Base-by-base conservation (phyloP, 805 yeast species). In the Saccharomycopsis fermentans region DNA sequence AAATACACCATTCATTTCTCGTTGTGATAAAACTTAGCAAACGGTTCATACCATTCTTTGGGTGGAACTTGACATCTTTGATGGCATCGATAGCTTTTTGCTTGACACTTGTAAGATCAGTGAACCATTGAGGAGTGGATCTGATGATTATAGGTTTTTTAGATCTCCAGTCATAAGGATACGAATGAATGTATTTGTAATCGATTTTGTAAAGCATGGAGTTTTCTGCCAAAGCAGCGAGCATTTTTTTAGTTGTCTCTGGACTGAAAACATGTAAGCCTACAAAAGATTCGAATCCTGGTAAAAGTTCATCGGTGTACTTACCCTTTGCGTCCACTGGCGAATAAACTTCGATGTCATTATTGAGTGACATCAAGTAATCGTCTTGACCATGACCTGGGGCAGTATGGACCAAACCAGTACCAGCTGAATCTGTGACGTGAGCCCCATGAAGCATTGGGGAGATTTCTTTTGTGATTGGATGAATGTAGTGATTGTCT, bases 381-480 rank as follows among this genome's bases (percentile, higher is more conserved):
- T 94, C 99, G 64, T 94, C 99, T 65, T 83, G 81, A 66, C 99
- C 99, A 69, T 94, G 99, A 0, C 97, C 98, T 1, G 99, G 98
- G 0, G 99, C 98, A 21, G 90, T 87, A 68, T 94, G 99, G 0
- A 94, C 99, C 14, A 94, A 73, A 1, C 99, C 99, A 0, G 99
- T 89, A 70, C 99, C 99, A 0, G 94, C 82, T 0, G 78, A 64
- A 59, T 80, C 80, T 0, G 89, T 82, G 12, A 95, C 98, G 70
- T 91, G 96, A 57, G 78, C 81, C 4, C 94, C 97, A 59, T 81
- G 84, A 2, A 92, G 62, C 2, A 92, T 71, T 0, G 96, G 96
- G 14, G 39, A 37, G 19, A 63, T 67, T 2, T 58, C 62, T 1
- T 59, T 63, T 0, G 60, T 43, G 3, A 86, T 68, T 1, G 88